A percentile compares a stretch with the other conserved stretches of the same genome.
These are phyloP conservation scores for Ramularia endophylla DNA, from an alignment of 2,329 filamentous ascomycete genomes.

Conservation along the genomic window DNA sequence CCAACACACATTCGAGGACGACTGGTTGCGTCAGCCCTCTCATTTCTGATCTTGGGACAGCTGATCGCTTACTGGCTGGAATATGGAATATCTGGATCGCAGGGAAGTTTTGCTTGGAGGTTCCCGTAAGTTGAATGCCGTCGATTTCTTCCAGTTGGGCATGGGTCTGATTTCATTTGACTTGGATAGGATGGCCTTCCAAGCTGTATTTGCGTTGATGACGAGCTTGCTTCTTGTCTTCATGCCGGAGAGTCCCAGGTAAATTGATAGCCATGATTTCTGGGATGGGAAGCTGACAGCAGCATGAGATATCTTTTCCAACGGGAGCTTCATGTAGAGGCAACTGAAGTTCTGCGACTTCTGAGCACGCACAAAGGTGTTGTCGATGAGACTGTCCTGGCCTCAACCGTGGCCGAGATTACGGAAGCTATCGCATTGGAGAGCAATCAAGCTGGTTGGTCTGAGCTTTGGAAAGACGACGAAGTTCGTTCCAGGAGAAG, in stretches of 20 bases:
- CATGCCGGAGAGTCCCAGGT: too few relatives aligned
- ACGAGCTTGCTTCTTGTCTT: too few relatives aligned
- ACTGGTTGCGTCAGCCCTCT: conserved; percentile 4
- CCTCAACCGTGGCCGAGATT: conserved; percentile 1
- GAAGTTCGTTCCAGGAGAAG: conserved; percentile 1
- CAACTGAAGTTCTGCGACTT: conserved; percentile 1
- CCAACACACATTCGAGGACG: conserved; percentile 5
- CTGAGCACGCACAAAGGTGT: conserved; percentile 1
- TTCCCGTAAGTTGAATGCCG: too few relatives aligned
- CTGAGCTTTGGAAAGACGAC: conserved; percentile 2
- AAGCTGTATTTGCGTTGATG: too few relatives aligned
- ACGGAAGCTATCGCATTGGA: conserved; percentile 5
- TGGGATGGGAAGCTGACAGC: too few relatives aligned
- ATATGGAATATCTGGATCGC: conserved; percentile 2
- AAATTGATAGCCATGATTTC: too few relatives aligned
- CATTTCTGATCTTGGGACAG: conserved; percentile 6
- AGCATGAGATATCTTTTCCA: conserved; percentile 4
- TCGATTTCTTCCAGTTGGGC: too few relatives aligned
- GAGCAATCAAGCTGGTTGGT: conserved; percentile 2
- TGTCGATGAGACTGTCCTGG: neutral
- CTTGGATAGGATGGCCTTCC: too few relatives aligned
- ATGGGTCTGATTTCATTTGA: too few relatives aligned
- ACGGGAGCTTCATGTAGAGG: conserved; percentile 2
- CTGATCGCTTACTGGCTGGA: conserved; percentile 10
- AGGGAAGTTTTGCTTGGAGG: conserved; percentile 1